phyloP scores from a whole-genome alignment of 1,284 basidiomycete genomes.

The Phylloporus gajari region DNA sequence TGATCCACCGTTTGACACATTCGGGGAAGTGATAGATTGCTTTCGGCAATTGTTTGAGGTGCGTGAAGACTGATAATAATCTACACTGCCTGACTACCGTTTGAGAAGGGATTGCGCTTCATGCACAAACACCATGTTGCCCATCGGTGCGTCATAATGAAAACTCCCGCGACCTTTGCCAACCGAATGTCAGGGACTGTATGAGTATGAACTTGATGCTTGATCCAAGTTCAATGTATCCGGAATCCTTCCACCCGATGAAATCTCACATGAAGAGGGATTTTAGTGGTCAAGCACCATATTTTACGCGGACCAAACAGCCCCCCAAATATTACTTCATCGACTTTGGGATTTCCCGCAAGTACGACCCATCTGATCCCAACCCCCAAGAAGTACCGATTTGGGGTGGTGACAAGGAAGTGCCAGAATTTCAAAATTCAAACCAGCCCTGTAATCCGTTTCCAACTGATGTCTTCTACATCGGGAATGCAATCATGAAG shows the following conservation, averaged over 20 bases:
- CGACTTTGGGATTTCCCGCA: conserved; percentile 8
- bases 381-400: not conserved
- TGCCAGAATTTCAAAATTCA: conserved; percentile 5
- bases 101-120: conserved; percentile 1
- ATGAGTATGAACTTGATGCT: conserved; percentile 27
- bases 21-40: conserved; percentile 27
- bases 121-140: conserved; percentile 10
- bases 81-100: not conserved
- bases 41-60: conserved; percentile 32
- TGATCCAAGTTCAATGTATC: conserved; percentile 18
- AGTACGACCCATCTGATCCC: not conserved
- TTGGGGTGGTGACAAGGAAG: no score
- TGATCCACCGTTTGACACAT: conserved; percentile 25
- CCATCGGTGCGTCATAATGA: not conserved
- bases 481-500: not conserved
- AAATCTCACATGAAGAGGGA: conserved; percentile 3
- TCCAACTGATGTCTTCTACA: not conserved
- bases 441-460: not conserved
- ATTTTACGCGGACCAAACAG: not conserved
- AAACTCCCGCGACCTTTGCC: not conserved
- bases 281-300: conserved; percentile 11
- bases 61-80: not conserved
- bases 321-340: no score
- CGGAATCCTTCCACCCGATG: conserved; percentile 17
- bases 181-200: conserved; percentile 17